Evolutionary conservation across 352 stramenopile species (phyloP).

Genomic region (Aphanomyces astaci): DNA sequence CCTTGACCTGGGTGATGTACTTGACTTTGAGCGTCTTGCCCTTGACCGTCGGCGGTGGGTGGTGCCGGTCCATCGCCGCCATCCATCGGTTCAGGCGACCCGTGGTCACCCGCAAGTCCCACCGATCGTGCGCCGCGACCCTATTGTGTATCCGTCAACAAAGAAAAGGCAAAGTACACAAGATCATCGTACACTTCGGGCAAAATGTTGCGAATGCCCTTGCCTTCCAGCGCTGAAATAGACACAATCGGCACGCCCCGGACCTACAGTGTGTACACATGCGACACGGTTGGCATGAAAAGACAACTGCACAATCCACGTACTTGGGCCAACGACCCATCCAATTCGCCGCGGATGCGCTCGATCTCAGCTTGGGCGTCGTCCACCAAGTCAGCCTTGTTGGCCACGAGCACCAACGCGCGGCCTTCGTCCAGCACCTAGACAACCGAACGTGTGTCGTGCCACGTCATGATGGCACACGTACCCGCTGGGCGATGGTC

Average conservation of each 20-base stretch:
- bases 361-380: conserved; percentile 52
- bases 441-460: not conserved
- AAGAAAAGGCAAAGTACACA: too few relatives aligned
- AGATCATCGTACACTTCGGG: conserved; percentile 50
- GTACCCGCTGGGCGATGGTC: conserved; percentile 57
- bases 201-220: conserved; percentile 69
- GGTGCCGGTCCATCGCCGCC: conserved; percentile 73
- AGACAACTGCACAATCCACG: not conserved
- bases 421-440: conserved; percentile 69
- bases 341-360: conserved; percentile 60
- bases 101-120: conserved; percentile 70
- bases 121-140: conserved; percentile 74
- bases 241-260: conserved; percentile 67
- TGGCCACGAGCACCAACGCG: conserved; percentile 60
- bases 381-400: conserved; percentile 62
- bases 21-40: conserved; percentile 83
- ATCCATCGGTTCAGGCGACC: conserved; percentile 75
- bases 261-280: conserved; percentile 30
- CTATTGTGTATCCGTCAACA: too few relatives aligned
- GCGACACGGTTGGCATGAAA: not conserved
- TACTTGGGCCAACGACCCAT: conserved; percentile 54
- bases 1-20: conserved; percentile 82
- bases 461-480: not conserved
- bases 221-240: conserved; percentile 66
- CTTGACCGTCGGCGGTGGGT: conserved; percentile 70